Base-by-base conservation (phyloP, 106 monocot genomes). In the Dioscorea alata region DNA sequence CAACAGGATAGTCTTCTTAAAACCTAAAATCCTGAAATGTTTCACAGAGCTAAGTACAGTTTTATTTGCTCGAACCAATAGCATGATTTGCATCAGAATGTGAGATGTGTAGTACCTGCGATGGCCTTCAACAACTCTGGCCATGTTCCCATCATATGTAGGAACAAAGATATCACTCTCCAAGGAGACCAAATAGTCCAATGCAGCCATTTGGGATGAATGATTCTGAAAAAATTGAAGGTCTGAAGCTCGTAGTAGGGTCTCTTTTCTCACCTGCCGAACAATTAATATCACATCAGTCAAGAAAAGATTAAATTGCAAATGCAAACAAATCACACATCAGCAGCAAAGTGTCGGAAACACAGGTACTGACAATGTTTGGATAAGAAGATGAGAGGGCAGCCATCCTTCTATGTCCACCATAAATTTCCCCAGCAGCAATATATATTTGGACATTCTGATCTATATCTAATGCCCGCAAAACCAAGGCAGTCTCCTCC, bases 111-210 rank as follows among this genome's bases (percentile, higher is more conserved):
- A 63, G 22, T 86, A 90, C 90, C 94, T 94, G 52, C 94, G 81
- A 74, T 94, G 94, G 22, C 94, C 94, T 79, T 94, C 94, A 13
- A 94, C 90, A 72, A 94, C 88, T 76, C 85, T 88, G 18, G 92
- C 92, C 92, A 92, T 92, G 77, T 88, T 92, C 20, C 92, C 92
- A 68, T 88, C 92, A 69, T 92, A 92, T 14, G 92, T 92, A 52
- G 92, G 92, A 64, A 92, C 82, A 81, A 92, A 92, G 0, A 92
- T 85, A 57, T 88, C 92, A 49, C 92, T 88, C 65, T 85, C 92
- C 63, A 92, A 60, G 1, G 92, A 94, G 12, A 90, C 94, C 48
- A 94, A 52, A 70, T 94, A 94, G 75, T 94, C 94, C 32, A 94
- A 64, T 14, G 94, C 94, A 21, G 94, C 94, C 94, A 94, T 94